A percentile compares a stretch with the other conserved stretches of the same genome.
phyloP scores from a whole-genome alignment of 345 rosid genomes.

The Salix koriyanagi region DNA sequence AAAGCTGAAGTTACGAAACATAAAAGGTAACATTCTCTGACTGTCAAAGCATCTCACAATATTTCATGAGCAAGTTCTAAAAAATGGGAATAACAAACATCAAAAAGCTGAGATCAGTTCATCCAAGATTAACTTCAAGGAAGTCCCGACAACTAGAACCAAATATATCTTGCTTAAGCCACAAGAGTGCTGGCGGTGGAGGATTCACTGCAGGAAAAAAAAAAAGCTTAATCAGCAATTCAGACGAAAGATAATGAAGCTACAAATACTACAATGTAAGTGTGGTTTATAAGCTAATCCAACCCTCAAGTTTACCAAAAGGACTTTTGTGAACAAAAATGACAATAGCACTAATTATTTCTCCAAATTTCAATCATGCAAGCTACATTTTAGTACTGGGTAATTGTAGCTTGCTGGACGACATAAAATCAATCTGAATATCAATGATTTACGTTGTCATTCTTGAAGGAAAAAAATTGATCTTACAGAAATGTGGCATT shows the following conservation, averaged over 20 bases:
- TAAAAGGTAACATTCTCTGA: neutral
- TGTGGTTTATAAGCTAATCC: neutral
- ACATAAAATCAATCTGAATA: neutral
- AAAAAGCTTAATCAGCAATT: neutral
- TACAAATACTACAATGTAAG: neutral
- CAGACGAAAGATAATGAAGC: neutral
- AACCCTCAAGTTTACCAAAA: neutral
- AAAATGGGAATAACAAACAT: neutral
- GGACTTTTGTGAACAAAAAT: neutral
- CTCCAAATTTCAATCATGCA: neutral
- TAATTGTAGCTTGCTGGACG: neutral
- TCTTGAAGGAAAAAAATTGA: neutral
- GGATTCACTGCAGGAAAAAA: constrained; percentile 42
- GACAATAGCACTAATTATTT: neutral
- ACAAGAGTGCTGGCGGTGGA: constrained; percentile 65
- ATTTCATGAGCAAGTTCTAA: neutral
- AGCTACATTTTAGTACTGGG: neutral
- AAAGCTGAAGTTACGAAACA: neutral
- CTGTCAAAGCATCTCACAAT: neutral
- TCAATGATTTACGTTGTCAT: neutral
- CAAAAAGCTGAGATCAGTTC: neutral
- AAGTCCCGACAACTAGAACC: neutral
- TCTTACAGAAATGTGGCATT: neutral
- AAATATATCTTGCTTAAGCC: constrained; percentile 29
- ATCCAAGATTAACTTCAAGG: neutral